Base-by-base conservation (phyloP, 2,329 filamentous ascomycete species). In the Aspergillus phoenicis region DNA sequence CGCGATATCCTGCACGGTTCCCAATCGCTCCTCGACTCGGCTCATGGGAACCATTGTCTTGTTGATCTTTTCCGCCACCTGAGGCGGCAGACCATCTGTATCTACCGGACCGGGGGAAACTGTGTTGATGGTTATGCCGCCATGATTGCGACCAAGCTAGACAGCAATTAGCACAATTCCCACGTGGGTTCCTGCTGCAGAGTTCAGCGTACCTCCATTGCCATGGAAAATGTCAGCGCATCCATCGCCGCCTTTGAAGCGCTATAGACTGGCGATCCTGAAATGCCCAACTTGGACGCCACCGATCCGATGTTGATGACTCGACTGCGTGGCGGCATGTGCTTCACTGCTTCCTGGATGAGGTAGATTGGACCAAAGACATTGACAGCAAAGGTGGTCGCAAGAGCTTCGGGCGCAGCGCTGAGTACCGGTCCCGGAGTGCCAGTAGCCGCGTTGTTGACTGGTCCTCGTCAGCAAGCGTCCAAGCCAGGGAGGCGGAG, bases 1-100 rank as follows among this genome's bases (percentile, higher is more conserved):
- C 15, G 59, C 48, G 6, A 61, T 36, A 58, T 61, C 59, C 30
- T 55, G 49, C 15, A 53, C 49, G 5, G 49, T 58, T 1, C 59
- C 59, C 13, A 58, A 20, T 38, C 60, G 17, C 15, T 55, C 52
- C 41, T 55, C 52, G 2, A 55, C 52, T 24, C 52, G 52, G 22
- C 30, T 55, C 22, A 55, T 43, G n/a, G 52, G 52, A 1, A 55
- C 38, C 52, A 55, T 33, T 8, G 24, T 45, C 39, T 45, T 20
- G 52, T 55, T 36, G 13, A 55, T 45, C n/a, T 30, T 55, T 26
- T 55, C 52, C 8, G 52, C 52, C 24, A 55, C 52, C 3, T 28
- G 38, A 3, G 52, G 38, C 11, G 52, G 52, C 39, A 55, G 8
- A 13, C 52, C 52, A 30, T 55, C 52, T 15, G 52, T 55, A 15